Evolutionary conservation across 1,284 basidiomycete species (phyloP), one percentile per base, ranked within the genome.

Genomic region (Cryptococcus jaspeensis): DNA sequence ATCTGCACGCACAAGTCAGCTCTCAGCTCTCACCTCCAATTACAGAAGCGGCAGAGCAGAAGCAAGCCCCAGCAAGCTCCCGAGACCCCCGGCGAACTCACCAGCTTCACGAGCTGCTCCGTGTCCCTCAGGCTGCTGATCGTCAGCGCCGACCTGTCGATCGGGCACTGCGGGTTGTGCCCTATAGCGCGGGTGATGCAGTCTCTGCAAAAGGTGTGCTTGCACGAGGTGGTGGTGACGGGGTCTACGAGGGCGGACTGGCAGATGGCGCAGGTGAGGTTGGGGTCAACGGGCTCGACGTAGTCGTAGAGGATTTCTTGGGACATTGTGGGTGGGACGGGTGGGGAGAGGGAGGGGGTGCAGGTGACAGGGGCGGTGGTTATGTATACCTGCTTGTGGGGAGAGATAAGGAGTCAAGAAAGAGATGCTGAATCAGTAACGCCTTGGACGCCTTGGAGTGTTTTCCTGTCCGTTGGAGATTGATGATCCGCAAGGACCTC

Each of bases 191-290:
- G 80, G 15, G 79, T 67, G 61, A 92, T 89, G 69, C 90, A 92
- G 38, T 85, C 84, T 22, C 79, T 79, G 72, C 90, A 93, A 73
- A 92, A 92, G 0, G 89, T 92, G 71, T 93, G 90, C 56, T 83
- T 81, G 69, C 90, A 92, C 12, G 85, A 84, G 23, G 78, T 61
- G 0, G 73, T 83, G 1, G 88, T 86, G 4, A 82, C 83, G 11
- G 90, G 90, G 35, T 90, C 83, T 18, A 85, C 77, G 66, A 92
- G 89, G 2, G 90, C 89, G 46, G 83, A 88, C 84, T 84, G 85
- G 77, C 90, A 92, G 64, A 92, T 90, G 62, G 89, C 90, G 69
- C 90, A 92, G 51, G 87, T 80, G 85, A 75, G 58, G 52, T 75
- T 75, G 7, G 70, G 67, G 54, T 75, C 72, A 15, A 75, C 56